Evolutionary conservation across 2,329 filamentous ascomycete species (phyloP).

Genomic region (Chalaropsis ovoidea): DNA sequence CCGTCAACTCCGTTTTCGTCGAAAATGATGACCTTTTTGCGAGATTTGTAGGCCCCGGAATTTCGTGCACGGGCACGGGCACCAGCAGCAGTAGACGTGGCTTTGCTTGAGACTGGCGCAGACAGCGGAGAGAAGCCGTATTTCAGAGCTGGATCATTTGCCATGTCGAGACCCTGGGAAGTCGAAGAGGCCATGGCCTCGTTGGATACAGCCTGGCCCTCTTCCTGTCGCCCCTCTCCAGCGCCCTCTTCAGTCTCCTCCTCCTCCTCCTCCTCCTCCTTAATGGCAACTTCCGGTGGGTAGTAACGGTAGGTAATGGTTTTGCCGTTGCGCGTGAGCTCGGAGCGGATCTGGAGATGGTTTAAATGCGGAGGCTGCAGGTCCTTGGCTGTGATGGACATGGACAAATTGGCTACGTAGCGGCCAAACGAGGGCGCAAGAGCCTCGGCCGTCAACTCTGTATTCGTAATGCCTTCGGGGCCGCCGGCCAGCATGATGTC

Average conservation of each 20-base stretch:
- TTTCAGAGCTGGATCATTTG: slow-evolving; percentile 15
- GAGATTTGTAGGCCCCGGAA: background rate
- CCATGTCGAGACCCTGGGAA: background rate
- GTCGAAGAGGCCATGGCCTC: background rate
- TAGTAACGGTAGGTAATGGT: slow-evolving; percentile 26
- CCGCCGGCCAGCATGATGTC: slow-evolving; percentile 32
- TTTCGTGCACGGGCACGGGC: background rate
- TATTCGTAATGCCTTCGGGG: slow-evolving; percentile 32
- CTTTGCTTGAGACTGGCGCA: background rate
- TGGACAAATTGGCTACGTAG: slow-evolving; percentile 30
- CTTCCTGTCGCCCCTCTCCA: background rate
- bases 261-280: slow-evolving; percentile 7
- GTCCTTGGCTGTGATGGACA: slow-evolving; percentile 29
- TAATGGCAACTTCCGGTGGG: slow-evolving; percentile 11
- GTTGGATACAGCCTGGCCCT: too few species aligned
- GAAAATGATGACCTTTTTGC: slow-evolving; percentile 22
- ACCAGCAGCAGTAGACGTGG: background rate
- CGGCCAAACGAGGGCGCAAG: slow-evolving; percentile 33
- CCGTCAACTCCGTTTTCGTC: slow-evolving; percentile 13
- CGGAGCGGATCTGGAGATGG: slow-evolving; percentile 33
- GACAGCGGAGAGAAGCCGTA: slow-evolving; percentile 22
- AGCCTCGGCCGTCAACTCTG: slow-evolving; percentile 33
- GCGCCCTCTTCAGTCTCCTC: background rate
- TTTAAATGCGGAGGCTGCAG: slow-evolving; percentile 36
- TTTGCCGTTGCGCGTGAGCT: slow-evolving; percentile 25